A percentile compares a stretch with the other conserved stretches of the same genome.
Evolutionary conservation across 495 filamentous ascomycete species (phyloP).

Genomic region (Penicillium bialowiezense): DNA sequence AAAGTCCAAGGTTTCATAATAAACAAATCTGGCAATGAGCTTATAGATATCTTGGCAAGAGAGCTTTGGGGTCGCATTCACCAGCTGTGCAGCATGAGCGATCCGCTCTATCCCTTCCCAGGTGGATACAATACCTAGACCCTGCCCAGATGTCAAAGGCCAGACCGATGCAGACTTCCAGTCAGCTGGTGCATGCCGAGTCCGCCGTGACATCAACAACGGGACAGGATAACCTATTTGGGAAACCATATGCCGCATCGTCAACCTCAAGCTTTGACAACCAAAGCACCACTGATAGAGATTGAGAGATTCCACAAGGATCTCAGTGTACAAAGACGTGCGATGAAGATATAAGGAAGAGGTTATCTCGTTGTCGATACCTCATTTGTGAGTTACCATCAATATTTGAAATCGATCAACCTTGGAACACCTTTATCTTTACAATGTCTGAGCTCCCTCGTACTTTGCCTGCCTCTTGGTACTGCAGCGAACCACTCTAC

Average conservation of each 20-base stretch:
- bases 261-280: conserved; percentile 10
- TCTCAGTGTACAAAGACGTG: not conserved
- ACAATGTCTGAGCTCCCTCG: conserved; percentile 34
- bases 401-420: too few species aligned
- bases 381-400: too few species aligned
- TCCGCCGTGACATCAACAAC: conserved; percentile 2
- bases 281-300: conserved; percentile 6
- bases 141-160: not conserved
- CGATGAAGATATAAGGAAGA: not conserved
- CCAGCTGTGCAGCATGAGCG: too few species aligned
- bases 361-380: too few species aligned
- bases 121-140: too few species aligned
- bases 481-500: conserved; percentile 40
- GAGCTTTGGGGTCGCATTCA: too few species aligned
- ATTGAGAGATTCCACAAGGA: too few species aligned
- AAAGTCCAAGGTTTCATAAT: too few species aligned
- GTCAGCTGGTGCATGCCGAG: not conserved
- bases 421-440: too few species aligned
- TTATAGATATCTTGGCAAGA: too few species aligned
- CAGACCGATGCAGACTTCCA: not conserved
- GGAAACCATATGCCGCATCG: conserved; percentile 34
- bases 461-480: conserved; percentile 45
- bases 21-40: too few species aligned
- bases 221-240: conserved; percentile 39
- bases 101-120: too few species aligned